Conservation (phyloP, 352 stramenopile genomes). For the Globisporangium ultimum region DNA sequence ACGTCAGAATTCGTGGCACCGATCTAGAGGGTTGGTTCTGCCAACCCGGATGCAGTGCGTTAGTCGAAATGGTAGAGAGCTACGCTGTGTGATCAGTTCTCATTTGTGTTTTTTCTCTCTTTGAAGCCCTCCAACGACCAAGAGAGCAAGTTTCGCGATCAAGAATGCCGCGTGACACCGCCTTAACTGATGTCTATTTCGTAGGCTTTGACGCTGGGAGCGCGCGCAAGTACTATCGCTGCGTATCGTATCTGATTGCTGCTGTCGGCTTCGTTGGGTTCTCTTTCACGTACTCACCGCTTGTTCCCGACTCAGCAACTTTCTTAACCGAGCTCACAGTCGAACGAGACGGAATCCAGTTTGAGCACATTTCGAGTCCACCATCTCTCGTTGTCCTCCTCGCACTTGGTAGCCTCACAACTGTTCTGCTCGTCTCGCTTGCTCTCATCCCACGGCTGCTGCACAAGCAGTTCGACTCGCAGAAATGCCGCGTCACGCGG, state of each 20-base stretch:
- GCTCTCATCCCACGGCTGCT: conserved; percentile 2
- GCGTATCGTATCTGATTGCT: not conserved
- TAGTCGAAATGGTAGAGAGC: too few relatives aligned
- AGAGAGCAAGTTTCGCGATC: too few relatives aligned
- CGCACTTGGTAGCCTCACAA: not conserved
- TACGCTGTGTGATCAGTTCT: too few relatives aligned
- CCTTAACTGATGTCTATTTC: too few relatives aligned
- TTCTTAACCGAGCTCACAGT: not conserved
- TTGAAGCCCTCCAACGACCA: too few relatives aligned
- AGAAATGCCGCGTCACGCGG: conserved; percentile 31
- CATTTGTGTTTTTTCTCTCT: too few relatives aligned
- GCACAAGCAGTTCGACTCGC: conserved; percentile 25
- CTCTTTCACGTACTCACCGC: too few relatives aligned
- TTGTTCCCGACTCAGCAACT: too few relatives aligned
- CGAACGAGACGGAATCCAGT: not conserved
- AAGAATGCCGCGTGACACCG: too few relatives aligned
- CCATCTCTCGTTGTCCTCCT: not conserved
- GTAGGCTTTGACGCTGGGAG: conserved; percentile 3
- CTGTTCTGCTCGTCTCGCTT: conserved; percentile 1
- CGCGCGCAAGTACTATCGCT: not conserved
- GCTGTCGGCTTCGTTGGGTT: not conserved
- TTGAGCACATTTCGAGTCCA: not conserved
- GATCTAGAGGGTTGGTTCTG: too few relatives aligned
- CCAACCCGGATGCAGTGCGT: too few relatives aligned
- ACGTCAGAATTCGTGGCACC: too few relatives aligned